These are phyloP conservation scores for Quercus engelmannii DNA, from an alignment of 306 rosid species.

Conservation along the genomic window DNA sequence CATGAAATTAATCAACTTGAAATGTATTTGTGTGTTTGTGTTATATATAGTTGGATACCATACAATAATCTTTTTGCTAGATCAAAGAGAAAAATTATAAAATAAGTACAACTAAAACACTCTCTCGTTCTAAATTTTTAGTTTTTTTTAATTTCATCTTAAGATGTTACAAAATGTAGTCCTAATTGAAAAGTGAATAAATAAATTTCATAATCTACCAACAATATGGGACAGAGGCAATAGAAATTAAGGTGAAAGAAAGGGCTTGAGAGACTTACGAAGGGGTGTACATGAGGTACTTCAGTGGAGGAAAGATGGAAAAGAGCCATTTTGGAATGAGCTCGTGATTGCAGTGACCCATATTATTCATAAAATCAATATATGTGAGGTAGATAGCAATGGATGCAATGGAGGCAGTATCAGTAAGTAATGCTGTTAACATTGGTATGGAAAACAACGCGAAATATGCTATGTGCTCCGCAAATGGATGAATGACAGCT, in stretches of 20 bases:
- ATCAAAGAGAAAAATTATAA: too few species aligned
- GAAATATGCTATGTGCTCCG: constrained; percentile 39
- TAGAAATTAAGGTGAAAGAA: not conserved
- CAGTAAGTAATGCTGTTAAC: not conserved
- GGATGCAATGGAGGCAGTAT: constrained; percentile 12
- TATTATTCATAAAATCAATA: constrained; percentile 48
- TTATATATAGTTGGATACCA: too few species aligned
- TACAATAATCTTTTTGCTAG: too few species aligned
- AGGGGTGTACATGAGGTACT: constrained; percentile 42
- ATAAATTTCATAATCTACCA: too few species aligned
- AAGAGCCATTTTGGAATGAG: constrained; percentile 38
- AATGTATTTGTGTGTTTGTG: too few species aligned
- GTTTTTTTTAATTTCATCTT: too few species aligned
- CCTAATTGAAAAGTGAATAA: too few species aligned
- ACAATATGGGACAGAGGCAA: too few species aligned
- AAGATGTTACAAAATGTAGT: too few species aligned
- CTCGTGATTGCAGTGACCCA: constrained; percentile 54
- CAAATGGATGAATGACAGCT: constrained; percentile 57
- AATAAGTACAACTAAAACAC: too few species aligned
- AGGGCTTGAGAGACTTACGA: not conserved
- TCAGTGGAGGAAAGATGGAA: constrained; percentile 42
- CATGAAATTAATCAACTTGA: too few species aligned
- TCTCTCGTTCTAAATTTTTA: too few species aligned
- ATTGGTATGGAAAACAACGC: constrained; percentile 30
- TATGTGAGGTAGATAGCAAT: constrained; percentile 11